Percentiles rank a stretch among this genome's conserved stretches.
phyloP scores from a whole-genome alignment of 2,329 filamentous ascomycete genomes.

The Pseudogymnoascus sp. region DNA sequence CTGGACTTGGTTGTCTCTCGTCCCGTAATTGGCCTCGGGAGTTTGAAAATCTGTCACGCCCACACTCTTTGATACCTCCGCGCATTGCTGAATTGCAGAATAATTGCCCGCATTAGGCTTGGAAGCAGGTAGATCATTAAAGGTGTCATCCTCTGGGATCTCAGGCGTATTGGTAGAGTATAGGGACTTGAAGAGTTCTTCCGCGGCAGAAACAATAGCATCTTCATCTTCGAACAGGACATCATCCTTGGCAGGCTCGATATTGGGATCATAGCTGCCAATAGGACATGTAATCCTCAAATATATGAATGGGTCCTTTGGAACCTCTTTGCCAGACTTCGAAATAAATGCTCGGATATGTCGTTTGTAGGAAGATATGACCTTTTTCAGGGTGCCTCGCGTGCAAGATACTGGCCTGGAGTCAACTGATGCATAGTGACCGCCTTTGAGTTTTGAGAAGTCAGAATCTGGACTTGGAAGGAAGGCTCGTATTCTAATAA shows the following conservation, averaged over 20 bases:
- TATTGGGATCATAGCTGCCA: conserved; percentile 61
- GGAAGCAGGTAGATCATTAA: conserved; percentile 20
- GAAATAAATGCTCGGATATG: conserved; percentile 32
- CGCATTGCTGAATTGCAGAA: neutral
- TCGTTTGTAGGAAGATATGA: conserved; percentile 45
- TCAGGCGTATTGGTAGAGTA: conserved; percentile 10
- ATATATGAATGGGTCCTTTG: conserved; percentile 51
- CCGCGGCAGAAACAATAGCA: conserved; percentile 30
- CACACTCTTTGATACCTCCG: neutral
- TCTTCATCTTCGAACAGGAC: conserved; percentile 56
- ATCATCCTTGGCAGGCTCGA: conserved; percentile 65
- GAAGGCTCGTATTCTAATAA: conserved; percentile 45
- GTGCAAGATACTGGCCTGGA: conserved; percentile 51
- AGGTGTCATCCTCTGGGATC: conserved; percentile 35
- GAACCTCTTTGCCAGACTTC: conserved; percentile 18
- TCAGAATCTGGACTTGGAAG: conserved; percentile 46
- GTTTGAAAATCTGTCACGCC: neutral
- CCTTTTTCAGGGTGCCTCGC: conserved; percentile 51
- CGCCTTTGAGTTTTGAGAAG: conserved; percentile 36
- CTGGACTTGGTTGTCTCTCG: neutral
- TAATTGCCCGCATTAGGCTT: neutral
- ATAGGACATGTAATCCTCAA: conserved; percentile 55
- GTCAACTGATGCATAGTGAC: conserved; percentile 60
- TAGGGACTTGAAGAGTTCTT: conserved; percentile 21
- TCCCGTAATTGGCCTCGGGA: neutral